Base-by-base conservation (phyloP, 306 rosid genomes). In the Vigna unguiculata region DNA sequence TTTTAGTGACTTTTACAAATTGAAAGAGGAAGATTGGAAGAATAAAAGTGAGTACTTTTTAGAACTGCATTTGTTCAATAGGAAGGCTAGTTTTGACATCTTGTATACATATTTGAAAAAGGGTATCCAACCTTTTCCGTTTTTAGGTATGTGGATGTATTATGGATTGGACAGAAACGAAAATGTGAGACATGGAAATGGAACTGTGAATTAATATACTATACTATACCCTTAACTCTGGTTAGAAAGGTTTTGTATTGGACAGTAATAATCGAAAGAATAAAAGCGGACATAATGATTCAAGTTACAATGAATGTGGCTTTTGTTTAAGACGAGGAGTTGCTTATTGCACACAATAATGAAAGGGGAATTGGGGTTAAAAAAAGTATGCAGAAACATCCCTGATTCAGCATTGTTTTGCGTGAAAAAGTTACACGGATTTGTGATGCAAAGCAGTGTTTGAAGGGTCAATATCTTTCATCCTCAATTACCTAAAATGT, bases 391-490 rank as follows among this genome's bases (percentile, higher is more conserved):
- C 19, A 36, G 43, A 69, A 69, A 60, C 45, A 69, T 36, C 69
- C 41, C 49, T 69, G 78, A 53, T 70, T 48, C 69, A 43, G 47
- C 85, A 83, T 91, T 24, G 88, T 85, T 91, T 89, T 87, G 88
- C 86, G 93, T 89, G 97, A 79, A 89, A 80, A 89, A 89, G 91
- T 78, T 79, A 78, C 30, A 87, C 81, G 75, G 78, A 68, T 48
- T 80, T 78, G 80, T 90, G 90, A 81, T 86, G 87, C 91, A 87
- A 91, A 80, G 86, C 80, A 72, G 74, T 43, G 83, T 80, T 73
- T 82, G 87, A 82, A 67, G 81, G 86, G 82, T 80, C 82, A 53
- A 68, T 75, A 72, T 83, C 81, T 12, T 64, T 51, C 34, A 30
- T 36, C 71, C 43, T n/a, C 62, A 51, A 34, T 77, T 83, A 55